These are phyloP conservation scores for Chlamydomonas sp. DNA, from an alignment of 139 green algal genomes.

Conservation along the genomic window DNA sequence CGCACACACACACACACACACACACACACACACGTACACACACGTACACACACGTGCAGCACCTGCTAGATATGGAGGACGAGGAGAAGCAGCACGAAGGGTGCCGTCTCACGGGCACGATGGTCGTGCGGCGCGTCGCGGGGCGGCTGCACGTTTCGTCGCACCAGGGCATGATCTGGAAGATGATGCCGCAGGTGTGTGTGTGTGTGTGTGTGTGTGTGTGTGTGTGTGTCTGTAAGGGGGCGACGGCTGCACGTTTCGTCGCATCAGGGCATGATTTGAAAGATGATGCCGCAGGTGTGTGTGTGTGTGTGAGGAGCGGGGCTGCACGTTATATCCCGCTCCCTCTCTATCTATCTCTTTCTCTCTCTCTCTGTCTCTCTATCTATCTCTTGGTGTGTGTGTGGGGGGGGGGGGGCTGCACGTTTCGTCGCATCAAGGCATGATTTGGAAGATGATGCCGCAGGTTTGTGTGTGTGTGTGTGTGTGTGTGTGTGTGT, in stretches of 20 bases:
- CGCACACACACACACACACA: too few species aligned
- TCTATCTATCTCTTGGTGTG: too few species aligned
- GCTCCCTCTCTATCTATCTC: too few species aligned
- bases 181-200: constrained; percentile 54
- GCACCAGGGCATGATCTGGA: constrained; percentile 59
- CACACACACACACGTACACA: too few species aligned
- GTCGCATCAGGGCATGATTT: constrained; percentile 57
- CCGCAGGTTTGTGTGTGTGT: too few species aligned
- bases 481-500: too few species aligned
- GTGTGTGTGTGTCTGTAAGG: constrained; percentile 79
- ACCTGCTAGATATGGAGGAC: constrained; percentile 46
- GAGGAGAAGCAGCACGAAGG: constrained; percentile 54
- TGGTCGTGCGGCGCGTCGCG: constrained; percentile 75
- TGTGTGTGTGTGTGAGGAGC: too few species aligned
- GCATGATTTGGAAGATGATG: constrained; percentile 59
- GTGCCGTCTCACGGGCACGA: constrained; percentile 68
- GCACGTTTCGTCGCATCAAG: constrained; percentile 66
- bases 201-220: too few species aligned
- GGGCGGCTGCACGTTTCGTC: constrained; percentile 84
- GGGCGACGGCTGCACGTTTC: constrained; percentile 81
- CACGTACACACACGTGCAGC: constrained; percentile 10
- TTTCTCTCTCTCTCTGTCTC: too few species aligned
- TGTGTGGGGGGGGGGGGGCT: constrained; percentile 84
- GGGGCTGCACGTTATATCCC: too few species aligned
- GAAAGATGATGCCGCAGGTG: too few species aligned